Percentiles rank a stretch among this genome's conserved stretches.
Evolutionary conservation across 108 stramenopile species (phyloP).

Genomic region (Craspedostauros australis): DNA sequence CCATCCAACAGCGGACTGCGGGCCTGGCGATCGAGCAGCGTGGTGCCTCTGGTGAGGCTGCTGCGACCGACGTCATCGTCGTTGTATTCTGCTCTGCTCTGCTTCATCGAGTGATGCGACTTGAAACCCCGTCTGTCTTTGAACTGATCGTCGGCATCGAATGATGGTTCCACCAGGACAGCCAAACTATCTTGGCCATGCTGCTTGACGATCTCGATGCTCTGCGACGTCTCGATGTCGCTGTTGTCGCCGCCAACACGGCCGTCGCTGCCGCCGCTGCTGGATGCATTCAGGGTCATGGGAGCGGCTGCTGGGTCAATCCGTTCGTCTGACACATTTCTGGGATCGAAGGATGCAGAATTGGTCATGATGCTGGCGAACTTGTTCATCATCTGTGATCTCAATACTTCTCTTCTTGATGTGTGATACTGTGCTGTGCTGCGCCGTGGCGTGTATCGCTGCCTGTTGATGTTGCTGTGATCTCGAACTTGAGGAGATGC

Average conservation of each 20-base stretch:
- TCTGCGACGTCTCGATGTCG: neutral
- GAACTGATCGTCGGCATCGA: conserved; percentile 16
- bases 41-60: neutral
- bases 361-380: too few species aligned
- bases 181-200: neutral
- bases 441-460: too few species aligned
- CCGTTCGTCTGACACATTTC: neutral
- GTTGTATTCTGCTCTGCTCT: too few species aligned
- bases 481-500: too few species aligned
- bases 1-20: conserved; percentile 2
- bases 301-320: neutral
- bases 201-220: neutral
- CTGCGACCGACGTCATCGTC: too few species aligned
- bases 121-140: neutral
- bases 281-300: neutral
- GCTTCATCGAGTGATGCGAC: neutral
- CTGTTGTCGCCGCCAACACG: neutral
- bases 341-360: neutral
- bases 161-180: conserved; percentile 26
- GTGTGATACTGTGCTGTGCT: too few species aligned
- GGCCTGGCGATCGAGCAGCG: neutral
- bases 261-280: neutral
- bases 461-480: too few species aligned
- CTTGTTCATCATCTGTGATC: too few species aligned
- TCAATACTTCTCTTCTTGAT: too few species aligned